Conservation (phyloP, 768 basidiomycete species). For the Mycena sanguinolenta region DNA sequence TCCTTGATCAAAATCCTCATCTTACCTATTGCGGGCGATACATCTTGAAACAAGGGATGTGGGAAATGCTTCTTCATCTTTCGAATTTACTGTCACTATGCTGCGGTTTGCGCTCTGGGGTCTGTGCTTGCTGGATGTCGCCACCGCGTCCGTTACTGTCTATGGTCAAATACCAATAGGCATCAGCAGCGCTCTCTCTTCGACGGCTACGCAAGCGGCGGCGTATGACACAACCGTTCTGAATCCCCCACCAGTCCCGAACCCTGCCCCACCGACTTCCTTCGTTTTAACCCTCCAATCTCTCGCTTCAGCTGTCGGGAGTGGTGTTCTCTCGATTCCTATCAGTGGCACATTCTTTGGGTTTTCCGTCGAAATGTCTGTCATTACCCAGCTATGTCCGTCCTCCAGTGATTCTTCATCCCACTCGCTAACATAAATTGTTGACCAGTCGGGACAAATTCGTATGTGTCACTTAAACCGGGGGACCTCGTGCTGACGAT, state of each 20-base stretch:
- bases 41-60: too few species aligned
- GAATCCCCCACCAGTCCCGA: slow-evolving; percentile 43
- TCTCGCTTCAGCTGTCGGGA: slow-evolving; percentile 24
- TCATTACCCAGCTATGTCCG: slow-evolving; percentile 68
- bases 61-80: not conserved
- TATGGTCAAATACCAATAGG: slow-evolving; percentile 45
- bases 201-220: slow-evolving; percentile 43
- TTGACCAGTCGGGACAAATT: slow-evolving; percentile 61
- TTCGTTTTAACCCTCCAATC: slow-evolving; percentile 41
- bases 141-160: slow-evolving; percentile 43
- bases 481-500: too few species aligned
- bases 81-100: slow-evolving; percentile 5
- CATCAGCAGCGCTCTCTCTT: slow-evolving; percentile 37
- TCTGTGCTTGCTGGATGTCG: slow-evolving; percentile 19
- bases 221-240: slow-evolving; percentile 48
- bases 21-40: too few species aligned
- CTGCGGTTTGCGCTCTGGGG: slow-evolving; percentile 17
- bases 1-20: too few species aligned
- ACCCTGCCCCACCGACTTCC: slow-evolving; percentile 37
- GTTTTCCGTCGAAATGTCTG: slow-evolving; percentile 74
- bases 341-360: slow-evolving; percentile 62
- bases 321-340: slow-evolving; percentile 39
- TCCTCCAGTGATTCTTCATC: too few species aligned
- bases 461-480: too few species aligned
- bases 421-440: too few species aligned